Percentiles rank a stretch among this genome's conserved stretches.
Conservation (phyloP, 2,329 filamentous ascomycete species). For the Microsporum audouinii region DNA sequence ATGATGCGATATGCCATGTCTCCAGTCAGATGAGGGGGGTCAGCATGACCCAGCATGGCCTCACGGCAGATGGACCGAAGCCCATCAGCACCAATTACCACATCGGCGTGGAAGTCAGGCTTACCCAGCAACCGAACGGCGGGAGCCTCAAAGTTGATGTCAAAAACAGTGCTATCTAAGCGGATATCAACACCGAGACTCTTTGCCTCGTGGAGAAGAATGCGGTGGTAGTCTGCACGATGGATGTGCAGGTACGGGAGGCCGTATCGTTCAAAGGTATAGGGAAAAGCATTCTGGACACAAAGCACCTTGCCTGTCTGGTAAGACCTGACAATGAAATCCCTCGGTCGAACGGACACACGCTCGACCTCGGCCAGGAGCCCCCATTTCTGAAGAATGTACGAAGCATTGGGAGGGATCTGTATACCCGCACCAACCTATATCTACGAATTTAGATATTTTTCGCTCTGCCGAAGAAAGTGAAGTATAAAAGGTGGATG, state of each 20-base stretch:
- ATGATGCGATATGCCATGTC: constrained; percentile 47
- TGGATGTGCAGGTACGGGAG: constrained; percentile 41
- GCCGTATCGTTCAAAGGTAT: constrained; percentile 21
- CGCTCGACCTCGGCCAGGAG: constrained; percentile 19
- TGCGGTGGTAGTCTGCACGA: constrained; percentile 39
- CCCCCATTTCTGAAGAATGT: constrained; percentile 22
- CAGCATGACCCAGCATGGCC: constrained; percentile 33
- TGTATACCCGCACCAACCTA: constrained; percentile 28
- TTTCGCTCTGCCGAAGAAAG: neutral
- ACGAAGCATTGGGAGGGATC: constrained; percentile 24
- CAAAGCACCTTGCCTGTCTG: constrained; percentile 22
- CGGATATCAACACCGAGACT: constrained; percentile 30
- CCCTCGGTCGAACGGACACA: constrained; percentile 22
- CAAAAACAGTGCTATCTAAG: constrained; percentile 19
- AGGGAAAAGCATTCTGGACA: constrained; percentile 18
- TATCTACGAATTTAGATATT: neutral
- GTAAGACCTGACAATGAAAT: constrained; percentile 24
- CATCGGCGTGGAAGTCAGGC: constrained; percentile 30
- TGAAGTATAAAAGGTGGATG: neutral
- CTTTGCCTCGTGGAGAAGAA: constrained; percentile 31
- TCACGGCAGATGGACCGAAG: constrained; percentile 37
- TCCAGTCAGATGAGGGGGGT: constrained; percentile 42
- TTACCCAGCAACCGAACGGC: constrained; percentile 22
- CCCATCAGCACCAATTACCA: constrained; percentile 42
- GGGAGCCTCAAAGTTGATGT: constrained; percentile 19